Evolutionary conservation across 129 eudicot genomes (phyloP).

Genomic region (Arctium lappa): DNA sequence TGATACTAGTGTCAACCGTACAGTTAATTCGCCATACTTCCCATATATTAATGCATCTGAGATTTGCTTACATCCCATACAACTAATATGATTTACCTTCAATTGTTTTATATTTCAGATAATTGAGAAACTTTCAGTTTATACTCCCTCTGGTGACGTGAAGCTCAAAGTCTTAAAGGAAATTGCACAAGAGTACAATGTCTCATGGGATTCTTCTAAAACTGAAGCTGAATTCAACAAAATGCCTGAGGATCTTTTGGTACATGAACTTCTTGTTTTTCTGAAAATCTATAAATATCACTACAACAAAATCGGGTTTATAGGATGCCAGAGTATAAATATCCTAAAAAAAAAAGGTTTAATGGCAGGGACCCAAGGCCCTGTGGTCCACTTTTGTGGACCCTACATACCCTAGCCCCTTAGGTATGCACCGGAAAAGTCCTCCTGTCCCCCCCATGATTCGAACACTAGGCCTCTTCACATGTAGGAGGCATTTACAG

Average conservation of each 20-base stretch:
- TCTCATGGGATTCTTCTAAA: conserved; percentile 82
- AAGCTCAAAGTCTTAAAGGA: conserved; percentile 71
- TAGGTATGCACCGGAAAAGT: too few relatives aligned
- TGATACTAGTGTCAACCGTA: conserved; percentile 94
- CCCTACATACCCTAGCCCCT: too few relatives aligned
- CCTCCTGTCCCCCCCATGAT: too few relatives aligned
- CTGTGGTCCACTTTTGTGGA: too few relatives aligned
- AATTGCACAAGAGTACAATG: conserved; percentile 63
- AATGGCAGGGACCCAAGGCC: too few relatives aligned
- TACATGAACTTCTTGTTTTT: conserved; percentile 21
- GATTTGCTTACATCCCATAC: background rate
- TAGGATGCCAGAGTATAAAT: background rate
- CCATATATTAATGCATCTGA: background rate
- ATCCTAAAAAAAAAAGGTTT: background rate
- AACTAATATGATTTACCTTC: background rate
- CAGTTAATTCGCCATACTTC: conserved; percentile 56
- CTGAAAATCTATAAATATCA: background rate
- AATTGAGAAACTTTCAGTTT: conserved; percentile 89
- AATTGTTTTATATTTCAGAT: conserved; percentile 42
- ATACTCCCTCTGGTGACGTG: conserved; percentile 64
- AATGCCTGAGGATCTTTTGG: conserved; percentile 89
- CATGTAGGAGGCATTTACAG: too few relatives aligned
- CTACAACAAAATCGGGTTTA: background rate
- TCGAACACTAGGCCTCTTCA: too few relatives aligned
- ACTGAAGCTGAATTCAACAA: conserved; percentile 84